phyloP scores from a whole-genome alignment of 1,284 basidiomycete genomes.

The Tylopilus sp. region DNA sequence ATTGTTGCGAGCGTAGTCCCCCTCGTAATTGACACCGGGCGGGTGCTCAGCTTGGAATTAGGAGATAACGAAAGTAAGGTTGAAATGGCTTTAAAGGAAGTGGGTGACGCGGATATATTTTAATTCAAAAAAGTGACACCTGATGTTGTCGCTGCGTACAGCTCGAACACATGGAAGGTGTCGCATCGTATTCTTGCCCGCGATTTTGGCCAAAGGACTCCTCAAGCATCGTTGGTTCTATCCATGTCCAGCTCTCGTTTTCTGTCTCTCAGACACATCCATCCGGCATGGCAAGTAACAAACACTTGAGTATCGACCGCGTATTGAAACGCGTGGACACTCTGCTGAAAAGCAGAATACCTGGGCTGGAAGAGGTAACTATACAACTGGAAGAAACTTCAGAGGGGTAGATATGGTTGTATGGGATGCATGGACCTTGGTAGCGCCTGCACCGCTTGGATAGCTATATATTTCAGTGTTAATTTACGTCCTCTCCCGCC shows the following conservation, averaged over 20 bases:
- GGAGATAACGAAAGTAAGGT: conserved; percentile 67
- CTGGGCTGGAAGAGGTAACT: conserved; percentile 80
- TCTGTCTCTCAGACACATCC: conserved; percentile 40
- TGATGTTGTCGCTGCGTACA: conserved; percentile 36
- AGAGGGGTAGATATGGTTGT: conserved; percentile 7
- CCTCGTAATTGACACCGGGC: conserved; percentile 90
- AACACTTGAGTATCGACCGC: conserved; percentile 57
- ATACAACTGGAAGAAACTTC: conserved; percentile 69
- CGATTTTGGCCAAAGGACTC: conserved; percentile 98
- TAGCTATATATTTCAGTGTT: conserved; percentile 15
- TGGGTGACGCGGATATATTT: conserved; percentile 31
- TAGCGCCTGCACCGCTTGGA: conserved; percentile 8
- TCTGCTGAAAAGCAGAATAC: conserved; percentile 66
- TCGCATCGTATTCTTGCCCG: conserved; percentile 76
- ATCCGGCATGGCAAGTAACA: conserved; percentile 52
- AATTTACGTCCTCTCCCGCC: conserved; percentile 12
- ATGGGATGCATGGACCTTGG: conserved; percentile 8
- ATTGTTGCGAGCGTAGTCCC: conserved; percentile 96
- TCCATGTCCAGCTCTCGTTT: conserved; percentile 74
- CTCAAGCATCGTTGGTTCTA: conserved; percentile 80
- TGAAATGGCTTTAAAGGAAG: conserved; percentile 72
- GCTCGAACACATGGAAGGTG: conserved; percentile 67
- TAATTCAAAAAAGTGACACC: neutral
- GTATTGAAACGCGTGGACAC: conserved; percentile 74
- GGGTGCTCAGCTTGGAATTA: conserved; percentile 84